These are phyloP conservation scores for Prunus persica DNA, from an alignment of 306 rosid genomes.

Conservation along the genomic window DNA sequence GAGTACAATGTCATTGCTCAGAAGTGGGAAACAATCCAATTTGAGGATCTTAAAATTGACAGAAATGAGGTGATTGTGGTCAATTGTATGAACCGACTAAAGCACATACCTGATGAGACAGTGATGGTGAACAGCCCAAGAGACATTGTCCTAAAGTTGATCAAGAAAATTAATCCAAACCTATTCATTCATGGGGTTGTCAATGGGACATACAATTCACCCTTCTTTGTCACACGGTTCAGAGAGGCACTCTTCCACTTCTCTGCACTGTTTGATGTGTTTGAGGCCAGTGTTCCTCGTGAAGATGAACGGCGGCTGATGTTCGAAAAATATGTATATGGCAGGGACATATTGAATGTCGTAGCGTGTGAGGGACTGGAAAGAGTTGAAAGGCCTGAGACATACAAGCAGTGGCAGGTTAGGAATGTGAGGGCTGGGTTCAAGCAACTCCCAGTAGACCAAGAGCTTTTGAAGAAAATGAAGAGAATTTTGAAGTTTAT, in stretches of 20 bases:
- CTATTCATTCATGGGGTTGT: constrained; percentile 32
- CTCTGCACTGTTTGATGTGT: constrained; percentile 25
- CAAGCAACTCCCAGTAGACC: constrained; percentile 29
- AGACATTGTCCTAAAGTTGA: constrained; percentile 26
- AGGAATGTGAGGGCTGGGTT: constrained; percentile 32
- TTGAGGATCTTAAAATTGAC: constrained; percentile 21
- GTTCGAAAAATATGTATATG: constrained; percentile 27
- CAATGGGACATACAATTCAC: constrained; percentile 28
- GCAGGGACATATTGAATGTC: constrained; percentile 23
- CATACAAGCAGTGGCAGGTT: constrained; percentile 32
- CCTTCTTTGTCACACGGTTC: constrained; percentile 26
- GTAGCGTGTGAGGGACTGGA: constrained; percentile 36
- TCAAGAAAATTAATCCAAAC: constrained; percentile 23
- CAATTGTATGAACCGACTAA: constrained; percentile 26
- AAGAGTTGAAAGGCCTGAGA: constrained; percentile 42
- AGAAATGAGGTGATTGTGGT: constrained; percentile 19
- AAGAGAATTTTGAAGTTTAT: background rate
- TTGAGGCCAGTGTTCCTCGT: constrained; percentile 9
- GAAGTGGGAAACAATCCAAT: constrained; percentile 34
- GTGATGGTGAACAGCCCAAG: constrained; percentile 20
- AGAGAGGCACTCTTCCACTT: constrained; percentile 26
- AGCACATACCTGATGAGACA: constrained; percentile 23
- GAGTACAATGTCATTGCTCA: constrained; percentile 36
- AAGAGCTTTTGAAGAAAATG: constrained; percentile 4
- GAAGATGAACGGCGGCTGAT: constrained; percentile 20